Evolutionary conservation across 495 filamentous ascomycete species (phyloP).

Genomic region (Annulohypoxylon bovei): DNA sequence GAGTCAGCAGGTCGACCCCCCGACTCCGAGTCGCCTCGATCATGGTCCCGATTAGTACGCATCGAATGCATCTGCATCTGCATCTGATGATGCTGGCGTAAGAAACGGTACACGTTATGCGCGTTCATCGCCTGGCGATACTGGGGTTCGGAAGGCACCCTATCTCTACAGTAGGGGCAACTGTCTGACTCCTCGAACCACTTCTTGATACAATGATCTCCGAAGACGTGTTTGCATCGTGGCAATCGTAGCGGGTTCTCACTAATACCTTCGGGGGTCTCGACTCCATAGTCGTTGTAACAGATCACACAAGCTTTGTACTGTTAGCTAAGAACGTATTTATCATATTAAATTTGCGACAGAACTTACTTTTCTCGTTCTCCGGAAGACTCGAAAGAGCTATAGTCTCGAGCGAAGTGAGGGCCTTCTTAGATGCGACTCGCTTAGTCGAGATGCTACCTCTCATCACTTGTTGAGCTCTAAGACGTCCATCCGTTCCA

Average conservation of each 20-base stretch:
- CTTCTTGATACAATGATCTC: slow-evolving; percentile 68
- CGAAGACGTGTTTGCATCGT: slow-evolving; percentile 68
- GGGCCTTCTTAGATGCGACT: slow-evolving; percentile 57
- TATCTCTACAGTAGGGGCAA: slow-evolving; percentile 67
- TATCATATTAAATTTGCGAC: not conserved
- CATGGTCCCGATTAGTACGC: slow-evolving; percentile 11
- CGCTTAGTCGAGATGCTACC: slow-evolving; percentile 53
- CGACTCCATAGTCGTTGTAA: slow-evolving; percentile 64
- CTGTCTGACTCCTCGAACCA: slow-evolving; percentile 68
- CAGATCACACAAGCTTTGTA: slow-evolving; percentile 64
- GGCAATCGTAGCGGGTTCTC: slow-evolving; percentile 63
- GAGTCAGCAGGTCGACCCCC: slow-evolving; percentile 1
- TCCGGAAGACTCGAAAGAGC: slow-evolving; percentile 53
- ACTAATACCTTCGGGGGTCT: slow-evolving; percentile 61
- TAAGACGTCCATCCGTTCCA: slow-evolving; percentile 45
- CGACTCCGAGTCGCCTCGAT: slow-evolving; percentile 23
- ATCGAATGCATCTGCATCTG: slow-evolving; percentile 23
- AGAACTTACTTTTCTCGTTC: slow-evolving; percentile 59
- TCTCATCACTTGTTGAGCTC: slow-evolving; percentile 51
- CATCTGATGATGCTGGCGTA: slow-evolving; percentile 39
- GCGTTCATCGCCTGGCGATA: slow-evolving; percentile 29
- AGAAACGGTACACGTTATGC: slow-evolving; percentile 35
- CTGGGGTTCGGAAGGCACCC: slow-evolving; percentile 60
- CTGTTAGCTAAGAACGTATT: slow-evolving; percentile 10
- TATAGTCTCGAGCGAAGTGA: slow-evolving; percentile 58